phyloP scores from a whole-genome alignment of 78 protist genomes.

The slime mould (Dictyostelium discoideum) region dicty_2.7 NC_007091.3:4359501-4360000 shows the following conservation, averaged over 20 bases:
- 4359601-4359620: background rate
- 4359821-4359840: background rate
- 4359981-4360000: background rate
- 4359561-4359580: background rate
- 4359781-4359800: background rate
- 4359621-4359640: background rate
- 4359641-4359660: background rate
- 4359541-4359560: background rate
- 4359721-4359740: background rate
- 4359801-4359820: background rate
- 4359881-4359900: background rate
- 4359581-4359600: background rate
- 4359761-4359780: background rate
- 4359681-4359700: background rate
- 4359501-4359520: background rate
- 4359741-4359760: background rate
- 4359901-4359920: background rate
- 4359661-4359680: background rate
- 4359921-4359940: background rate
- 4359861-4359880: background rate
- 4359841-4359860: background rate
- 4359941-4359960: background rate
- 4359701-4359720: background rate
- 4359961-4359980: background rate
- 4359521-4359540: background rate